Evolutionary conservation across 768 basidiomycete genomes (phyloP).

Genomic region (Rhizopogon salebrosus): DNA sequence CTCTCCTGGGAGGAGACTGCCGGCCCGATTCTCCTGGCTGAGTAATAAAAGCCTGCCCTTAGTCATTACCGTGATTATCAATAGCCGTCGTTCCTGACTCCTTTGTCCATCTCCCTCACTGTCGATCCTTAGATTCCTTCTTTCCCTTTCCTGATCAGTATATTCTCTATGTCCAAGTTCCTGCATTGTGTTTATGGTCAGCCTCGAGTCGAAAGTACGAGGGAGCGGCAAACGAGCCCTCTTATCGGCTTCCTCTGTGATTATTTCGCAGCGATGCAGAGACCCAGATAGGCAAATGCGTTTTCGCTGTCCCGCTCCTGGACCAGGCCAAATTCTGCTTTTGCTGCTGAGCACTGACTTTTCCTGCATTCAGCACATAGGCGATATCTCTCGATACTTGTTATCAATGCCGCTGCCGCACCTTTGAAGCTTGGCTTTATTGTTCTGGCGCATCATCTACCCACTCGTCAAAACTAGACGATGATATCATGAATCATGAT

Average conservation of each 20-base stretch:
- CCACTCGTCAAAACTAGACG: background rate
- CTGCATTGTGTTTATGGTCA: background rate
- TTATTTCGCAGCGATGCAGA: slow-evolving; percentile 1
- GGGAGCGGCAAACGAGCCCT: background rate
- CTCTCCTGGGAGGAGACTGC: background rate
- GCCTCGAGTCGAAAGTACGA: slow-evolving; percentile 8
- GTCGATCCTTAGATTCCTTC: background rate
- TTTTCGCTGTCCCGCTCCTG: background rate
- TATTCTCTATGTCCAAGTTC: background rate
- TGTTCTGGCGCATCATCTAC: background rate
- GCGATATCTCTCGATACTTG: background rate
- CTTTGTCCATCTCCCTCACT: background rate
- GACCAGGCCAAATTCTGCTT: background rate
- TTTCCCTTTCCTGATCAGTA: background rate
- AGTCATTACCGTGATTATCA: background rate
- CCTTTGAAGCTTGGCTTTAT: background rate
- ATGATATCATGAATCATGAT: slow-evolving; percentile 2
- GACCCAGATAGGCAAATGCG: slow-evolving; percentile 6
- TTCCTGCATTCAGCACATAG: background rate
- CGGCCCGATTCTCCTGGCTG: background rate
- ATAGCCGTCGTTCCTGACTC: background rate
- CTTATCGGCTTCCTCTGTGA: slow-evolving; percentile 8
- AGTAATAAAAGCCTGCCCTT: background rate
- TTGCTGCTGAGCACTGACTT: background rate
- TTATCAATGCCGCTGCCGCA: background rate